Base-by-base conservation (phyloP, 176 grass and related monocot genomes). In the Hsuehochloa calcarea region DNA sequence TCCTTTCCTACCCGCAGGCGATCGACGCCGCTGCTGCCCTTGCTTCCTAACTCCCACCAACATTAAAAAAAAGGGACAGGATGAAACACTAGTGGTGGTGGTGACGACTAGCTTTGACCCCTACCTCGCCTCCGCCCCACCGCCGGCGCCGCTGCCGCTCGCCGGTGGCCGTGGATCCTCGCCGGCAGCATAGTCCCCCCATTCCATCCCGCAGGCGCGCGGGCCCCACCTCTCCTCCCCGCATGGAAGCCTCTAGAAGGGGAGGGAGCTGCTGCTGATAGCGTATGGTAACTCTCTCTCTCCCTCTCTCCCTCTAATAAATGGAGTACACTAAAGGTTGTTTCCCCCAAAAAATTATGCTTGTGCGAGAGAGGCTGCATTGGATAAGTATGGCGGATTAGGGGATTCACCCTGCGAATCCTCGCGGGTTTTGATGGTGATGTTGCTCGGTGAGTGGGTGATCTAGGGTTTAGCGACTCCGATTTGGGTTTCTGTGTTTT, bases 401-500 rank as follows among this genome's bases (percentile, higher is more conserved):
- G 41, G 64, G 15, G 65, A 16, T 7, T 3, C 8, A 1, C 5
- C 34, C 66, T 0, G 44, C 26, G 65, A 73, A 65, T 34, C 55
- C 38, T 15, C 26, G 34, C 45, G n/a, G 66, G 54, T 9, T 35
- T 35, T 13, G 3, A 41, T 3, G 35, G 22, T 8, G 40, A 56
- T 4, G 76, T 41, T 70, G 72, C 43, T 67, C 20, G 3, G 40
- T 65, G 87, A 41, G 72, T 17, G 70, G 22, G n/a, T 84, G 85
- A 87, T 80, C 75, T 91, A 87, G 80, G 85, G 75, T 62, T 83
- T 62, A 67, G 16, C 43, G 26, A 23, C 3, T 62, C 50, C 5
- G 70, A 70, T 77, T 82, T 25, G 47, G 50, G 55, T 4, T 27
- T 3, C 14, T 40, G 10, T 5, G 26, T 6, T 10, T 13, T 44